Evolutionary conservation across 2,329 filamentous ascomycete genomes (phyloP).

Genomic region (Ophiostoma himal-ulmi): DNA sequence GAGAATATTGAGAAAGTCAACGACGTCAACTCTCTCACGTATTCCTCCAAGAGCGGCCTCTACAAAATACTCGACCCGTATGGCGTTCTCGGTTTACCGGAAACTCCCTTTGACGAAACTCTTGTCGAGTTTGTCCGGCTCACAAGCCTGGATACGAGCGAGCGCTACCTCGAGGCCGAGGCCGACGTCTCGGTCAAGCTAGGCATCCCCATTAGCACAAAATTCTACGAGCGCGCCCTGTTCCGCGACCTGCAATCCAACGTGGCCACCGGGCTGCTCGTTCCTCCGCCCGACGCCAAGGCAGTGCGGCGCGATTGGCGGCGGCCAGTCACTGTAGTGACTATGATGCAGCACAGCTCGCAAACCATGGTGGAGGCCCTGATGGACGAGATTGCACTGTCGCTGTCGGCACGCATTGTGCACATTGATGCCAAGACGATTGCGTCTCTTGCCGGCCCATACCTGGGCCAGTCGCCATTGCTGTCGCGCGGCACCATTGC

Average conservation of each 20-base stretch:
- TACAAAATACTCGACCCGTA: slow-evolving; percentile 16
- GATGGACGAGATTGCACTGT: slow-evolving; percentile 31
- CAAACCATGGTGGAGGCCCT: slow-evolving; percentile 29
- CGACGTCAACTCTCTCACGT: background rate
- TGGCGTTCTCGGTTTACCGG: slow-evolving; percentile 16
- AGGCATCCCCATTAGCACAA: slow-evolving; percentile 12
- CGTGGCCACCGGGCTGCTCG: slow-evolving; percentile 32
- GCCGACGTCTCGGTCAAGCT: slow-evolving; percentile 19
- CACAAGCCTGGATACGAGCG: background rate
- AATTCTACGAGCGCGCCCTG: slow-evolving; percentile 28
- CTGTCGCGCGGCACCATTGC: slow-evolving; percentile 47
- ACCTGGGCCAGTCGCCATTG: slow-evolving; percentile 56
- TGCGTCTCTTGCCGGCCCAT: slow-evolving; percentile 62
- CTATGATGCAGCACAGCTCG: slow-evolving; percentile 35
- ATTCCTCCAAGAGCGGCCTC: background rate
- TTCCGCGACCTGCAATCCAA: slow-evolving; percentile 33
- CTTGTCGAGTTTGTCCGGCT: slow-evolving; percentile 2
- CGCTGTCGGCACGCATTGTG: slow-evolving; percentile 59
- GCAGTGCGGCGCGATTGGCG: slow-evolving; percentile 28
- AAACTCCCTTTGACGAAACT: background rate
- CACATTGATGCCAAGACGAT: slow-evolving; percentile 64
- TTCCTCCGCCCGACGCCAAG: slow-evolving; percentile 28
- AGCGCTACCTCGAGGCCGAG: slow-evolving; percentile 7
- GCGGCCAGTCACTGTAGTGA: slow-evolving; percentile 35
- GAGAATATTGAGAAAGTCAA: background rate